phyloP scores from a whole-genome alignment of 73 alveolate species.

The Halteria grandinella region DNA sequence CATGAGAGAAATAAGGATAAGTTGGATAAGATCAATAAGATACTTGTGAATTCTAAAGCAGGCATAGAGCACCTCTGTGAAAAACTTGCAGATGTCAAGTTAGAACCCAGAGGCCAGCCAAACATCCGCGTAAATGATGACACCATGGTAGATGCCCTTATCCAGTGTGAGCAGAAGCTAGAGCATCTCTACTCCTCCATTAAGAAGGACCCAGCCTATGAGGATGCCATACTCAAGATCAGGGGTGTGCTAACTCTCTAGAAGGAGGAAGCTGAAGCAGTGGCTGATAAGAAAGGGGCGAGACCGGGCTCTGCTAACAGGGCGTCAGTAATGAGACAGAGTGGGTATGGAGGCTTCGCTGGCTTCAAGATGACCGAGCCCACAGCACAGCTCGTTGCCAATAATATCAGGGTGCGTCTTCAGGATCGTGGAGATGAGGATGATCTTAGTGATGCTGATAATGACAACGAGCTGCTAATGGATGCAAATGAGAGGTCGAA shows the following conservation, averaged over 20 bases:
- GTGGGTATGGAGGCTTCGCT: background rate
- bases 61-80: slow-evolving; percentile 91
- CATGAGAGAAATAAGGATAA: slow-evolving; percentile 81
- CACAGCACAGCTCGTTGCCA: too few relatives aligned
- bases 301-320: slow-evolving; percentile 51
- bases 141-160: slow-evolving; percentile 77
- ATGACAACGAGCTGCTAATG: slow-evolving; percentile 68
- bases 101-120: slow-evolving; percentile 85
- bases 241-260: too few relatives aligned
- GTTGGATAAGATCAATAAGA: slow-evolving; percentile 76
- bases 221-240: slow-evolving; percentile 41
- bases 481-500: slow-evolving; percentile 70
- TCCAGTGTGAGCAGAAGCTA: slow-evolving; percentile 75
- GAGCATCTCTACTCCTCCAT: slow-evolving; percentile 39
- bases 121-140: slow-evolving; percentile 78
- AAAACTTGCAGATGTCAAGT: slow-evolving; percentile 68
- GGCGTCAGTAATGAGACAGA: slow-evolving; percentile 47
- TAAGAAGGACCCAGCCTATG: slow-evolving; percentile 58
- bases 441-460: slow-evolving; percentile 78
- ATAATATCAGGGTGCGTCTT: slow-evolving; percentile 78
- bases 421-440: slow-evolving; percentile 84
- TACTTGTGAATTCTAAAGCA: slow-evolving; percentile 77
- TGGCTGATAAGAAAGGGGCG: slow-evolving; percentile 55
- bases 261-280: slow-evolving; percentile 58
- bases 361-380: slow-evolving; percentile 63